phyloP scores from a whole-genome alignment of 148 eudicot genomes.

The Heliosperma pusillum region DNA sequence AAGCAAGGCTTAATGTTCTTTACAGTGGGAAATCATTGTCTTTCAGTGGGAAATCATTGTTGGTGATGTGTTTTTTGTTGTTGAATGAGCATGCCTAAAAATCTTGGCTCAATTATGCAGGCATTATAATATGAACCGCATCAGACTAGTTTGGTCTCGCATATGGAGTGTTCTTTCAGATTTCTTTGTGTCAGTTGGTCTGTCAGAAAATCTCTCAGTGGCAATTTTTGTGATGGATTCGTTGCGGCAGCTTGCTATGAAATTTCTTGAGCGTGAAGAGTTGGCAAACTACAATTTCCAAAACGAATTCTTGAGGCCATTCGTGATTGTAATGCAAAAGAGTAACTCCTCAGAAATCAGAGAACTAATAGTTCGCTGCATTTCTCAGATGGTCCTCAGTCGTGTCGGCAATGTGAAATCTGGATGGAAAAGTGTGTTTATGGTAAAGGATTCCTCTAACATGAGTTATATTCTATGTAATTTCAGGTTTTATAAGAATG shows the following conservation, averaged over 20 bases:
- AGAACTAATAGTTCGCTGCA: conserved; percentile 92
- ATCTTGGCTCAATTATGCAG: conserved; percentile 53
- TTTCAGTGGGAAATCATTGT: neutral
- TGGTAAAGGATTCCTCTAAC: conserved; percentile 41
- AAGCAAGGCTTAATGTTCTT: neutral
- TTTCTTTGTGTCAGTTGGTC: conserved; percentile 94
- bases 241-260: conserved; percentile 96
- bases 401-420: conserved; percentile 93
- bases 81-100: conserved; percentile 9
- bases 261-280: conserved; percentile 97
- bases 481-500: neutral
- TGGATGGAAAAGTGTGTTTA: conserved; percentile 99
- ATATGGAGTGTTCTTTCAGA: conserved; percentile 99
- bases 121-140: conserved; percentile 98
- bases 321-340: conserved; percentile 91
- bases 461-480: neutral
- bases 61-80: neutral
- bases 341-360: conserved; percentile 87
- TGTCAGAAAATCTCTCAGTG: conserved; percentile 94
- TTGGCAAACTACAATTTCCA: conserved; percentile 97
- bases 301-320: conserved; percentile 95
- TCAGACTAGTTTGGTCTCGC: conserved; percentile 98
- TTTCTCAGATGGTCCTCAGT: conserved; percentile 97
- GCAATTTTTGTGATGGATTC: conserved; percentile 99
- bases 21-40: neutral